phyloP scores from a whole-genome alignment of 192 early-diverging fungal genomes.

The Backusella westeae region DNA sequence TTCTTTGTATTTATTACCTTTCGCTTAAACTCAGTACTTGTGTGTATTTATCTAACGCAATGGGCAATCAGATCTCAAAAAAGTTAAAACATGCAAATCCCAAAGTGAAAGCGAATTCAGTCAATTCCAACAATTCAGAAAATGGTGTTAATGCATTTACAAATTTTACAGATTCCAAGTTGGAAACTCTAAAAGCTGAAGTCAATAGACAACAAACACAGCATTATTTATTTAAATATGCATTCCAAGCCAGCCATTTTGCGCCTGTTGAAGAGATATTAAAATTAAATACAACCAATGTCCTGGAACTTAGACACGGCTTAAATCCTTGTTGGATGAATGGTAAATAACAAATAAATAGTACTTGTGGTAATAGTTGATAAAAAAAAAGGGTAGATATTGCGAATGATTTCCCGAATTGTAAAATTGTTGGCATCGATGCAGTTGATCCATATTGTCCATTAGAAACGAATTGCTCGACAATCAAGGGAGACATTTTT shows the following conservation, averaged over 20 bases:
- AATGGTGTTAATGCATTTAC: neutral
- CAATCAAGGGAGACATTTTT: conserved; percentile 1
- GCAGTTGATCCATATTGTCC: neutral
- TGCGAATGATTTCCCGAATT: conserved; percentile 20
- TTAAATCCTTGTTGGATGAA: conserved; percentile 10
- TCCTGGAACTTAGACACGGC: conserved; percentile 22
- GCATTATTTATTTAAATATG: conserved; percentile 30
- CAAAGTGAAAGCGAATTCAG: neutral
- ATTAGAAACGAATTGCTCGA: neutral
- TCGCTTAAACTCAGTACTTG: neutral
- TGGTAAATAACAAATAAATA: conserved; percentile 15
- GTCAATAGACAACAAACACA: conserved; percentile 6
- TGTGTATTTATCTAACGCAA: neutral
- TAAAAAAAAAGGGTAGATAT: conserved; percentile 14
- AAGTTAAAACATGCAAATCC: neutral
- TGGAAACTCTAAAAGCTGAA: neutral
- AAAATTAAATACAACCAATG: neutral
- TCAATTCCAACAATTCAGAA: neutral
- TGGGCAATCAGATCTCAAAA: conserved; percentile 19
- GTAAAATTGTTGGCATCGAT: conserved; percentile 15
- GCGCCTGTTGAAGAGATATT: conserved; percentile 20
- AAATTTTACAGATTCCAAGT: neutral
- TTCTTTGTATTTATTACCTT: neutral
- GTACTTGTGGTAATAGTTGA: no score
- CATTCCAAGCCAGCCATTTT: conserved; percentile 15